phyloP scores from a whole-genome alignment of 257 asterid genomes.

The Henckelia pumila region DNA sequence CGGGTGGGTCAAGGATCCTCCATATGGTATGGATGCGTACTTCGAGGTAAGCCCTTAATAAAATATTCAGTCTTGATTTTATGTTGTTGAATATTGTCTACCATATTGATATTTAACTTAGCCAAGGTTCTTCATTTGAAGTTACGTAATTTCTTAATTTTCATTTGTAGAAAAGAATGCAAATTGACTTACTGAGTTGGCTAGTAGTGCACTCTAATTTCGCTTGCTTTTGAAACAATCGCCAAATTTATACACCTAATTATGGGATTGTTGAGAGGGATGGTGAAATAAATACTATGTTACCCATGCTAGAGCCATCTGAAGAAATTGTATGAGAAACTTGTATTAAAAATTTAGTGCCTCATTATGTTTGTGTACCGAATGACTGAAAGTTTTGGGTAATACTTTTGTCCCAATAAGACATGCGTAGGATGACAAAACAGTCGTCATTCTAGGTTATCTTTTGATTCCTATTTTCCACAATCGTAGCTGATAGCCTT shows the following conservation, averaged over 20 bases:
- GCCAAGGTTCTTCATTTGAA: too few species aligned
- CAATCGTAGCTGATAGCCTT: too few species aligned
- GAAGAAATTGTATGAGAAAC: neutral
- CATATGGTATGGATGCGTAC: conserved; percentile 85
- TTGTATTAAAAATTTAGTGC: neutral
- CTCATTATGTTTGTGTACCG: neutral
- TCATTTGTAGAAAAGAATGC: neutral
- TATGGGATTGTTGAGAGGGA: neutral
- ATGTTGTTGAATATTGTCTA: too few species aligned
- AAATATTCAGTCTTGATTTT: neutral
- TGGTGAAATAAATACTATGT: neutral
- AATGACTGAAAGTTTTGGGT: neutral
- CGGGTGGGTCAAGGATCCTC: conserved; percentile 72
- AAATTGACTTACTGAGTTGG: neutral
- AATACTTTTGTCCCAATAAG: neutral
- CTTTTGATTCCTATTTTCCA: too few species aligned
- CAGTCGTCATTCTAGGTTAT: too few species aligned
- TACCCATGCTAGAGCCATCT: neutral
- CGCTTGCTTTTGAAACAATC: neutral
- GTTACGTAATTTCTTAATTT: too few species aligned
- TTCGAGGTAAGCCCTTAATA: conserved; percentile 53
- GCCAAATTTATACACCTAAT: neutral
- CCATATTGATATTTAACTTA: too few species aligned
- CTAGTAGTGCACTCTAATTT: neutral
- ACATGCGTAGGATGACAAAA: neutral